Percentiles rank a stretch among this genome's conserved stretches.
These are phyloP conservation scores for Fusarium tanahbumbuense DNA, from an alignment of 2,329 filamentous ascomycete species.

Conservation along the genomic window DNA sequence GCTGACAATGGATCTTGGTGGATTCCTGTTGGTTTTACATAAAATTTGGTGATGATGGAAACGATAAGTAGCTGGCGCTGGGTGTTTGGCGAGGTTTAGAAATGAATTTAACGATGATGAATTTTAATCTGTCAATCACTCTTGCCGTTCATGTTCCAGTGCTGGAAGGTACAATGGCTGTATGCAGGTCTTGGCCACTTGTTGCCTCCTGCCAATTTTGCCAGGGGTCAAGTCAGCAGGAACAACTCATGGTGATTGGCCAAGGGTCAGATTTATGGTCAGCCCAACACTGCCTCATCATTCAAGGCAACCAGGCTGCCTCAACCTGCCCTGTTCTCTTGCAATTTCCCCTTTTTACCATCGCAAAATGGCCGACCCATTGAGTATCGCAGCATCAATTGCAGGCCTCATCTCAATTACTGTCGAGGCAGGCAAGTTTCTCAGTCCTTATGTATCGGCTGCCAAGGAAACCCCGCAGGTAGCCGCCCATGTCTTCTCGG, in stretches of 20 bases:
- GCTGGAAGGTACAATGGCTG: not conserved
- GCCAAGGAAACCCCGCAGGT: conserved; percentile 30
- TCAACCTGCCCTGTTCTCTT: not conserved
- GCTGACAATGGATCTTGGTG: not conserved
- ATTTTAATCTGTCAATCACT: not conserved
- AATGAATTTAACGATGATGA: conserved; percentile 6
- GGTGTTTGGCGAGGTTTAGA: not conserved
- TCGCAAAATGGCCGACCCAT: conserved; percentile 1
- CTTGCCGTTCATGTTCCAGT: not conserved
- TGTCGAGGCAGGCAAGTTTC: not conserved
- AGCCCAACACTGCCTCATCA: not conserved
- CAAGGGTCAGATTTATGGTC: not conserved
- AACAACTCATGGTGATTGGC: not conserved
- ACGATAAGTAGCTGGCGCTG: not conserved
- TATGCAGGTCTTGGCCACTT: not conserved
- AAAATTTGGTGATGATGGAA: not conserved
- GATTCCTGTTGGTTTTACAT: not conserved
- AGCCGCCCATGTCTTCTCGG: conserved; percentile 11
- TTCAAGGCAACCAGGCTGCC: not conserved
- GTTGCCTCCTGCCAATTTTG: not conserved
- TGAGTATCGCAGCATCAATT: conserved; percentile 27
- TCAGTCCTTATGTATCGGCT: conserved; percentile 17
- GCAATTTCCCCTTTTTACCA: not conserved
- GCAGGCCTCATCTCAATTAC: conserved; percentile 6
- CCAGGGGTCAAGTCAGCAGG: not conserved